These are phyloP conservation scores for Fusarium cicatricum DNA, from an alignment of 2,329 filamentous ascomycete genomes.

Conservation along the genomic window DNA sequence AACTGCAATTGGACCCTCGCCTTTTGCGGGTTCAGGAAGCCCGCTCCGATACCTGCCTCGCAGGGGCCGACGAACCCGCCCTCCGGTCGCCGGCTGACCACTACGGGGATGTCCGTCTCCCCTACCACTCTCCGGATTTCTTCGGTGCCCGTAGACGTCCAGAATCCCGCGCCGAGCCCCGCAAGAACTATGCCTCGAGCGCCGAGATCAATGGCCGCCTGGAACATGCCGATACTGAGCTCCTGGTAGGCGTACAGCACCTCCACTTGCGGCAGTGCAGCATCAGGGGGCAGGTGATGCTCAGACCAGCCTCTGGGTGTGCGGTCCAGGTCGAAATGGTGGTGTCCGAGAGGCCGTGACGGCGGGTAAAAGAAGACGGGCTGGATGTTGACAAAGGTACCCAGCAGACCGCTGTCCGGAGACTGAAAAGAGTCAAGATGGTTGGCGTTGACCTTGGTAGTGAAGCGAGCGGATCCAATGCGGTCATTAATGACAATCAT, in stretches of 20 bases:
- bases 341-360: conserved; percentile 56
- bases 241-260: conserved; percentile 65
- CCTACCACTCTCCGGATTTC: conserved; percentile 55
- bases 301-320: conserved; percentile 17
- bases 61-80: conserved; percentile 60
- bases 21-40: conserved; percentile 65
- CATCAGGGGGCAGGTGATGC: conserved; percentile 13
- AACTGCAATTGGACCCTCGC: conserved; percentile 60
- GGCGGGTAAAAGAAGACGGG: conserved; percentile 69
- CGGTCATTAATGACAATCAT: conserved; percentile 70
- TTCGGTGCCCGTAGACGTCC: conserved; percentile 49
- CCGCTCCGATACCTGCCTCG: conserved; percentile 53
- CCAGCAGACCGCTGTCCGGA: conserved; percentile 64
- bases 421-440: conserved; percentile 69
- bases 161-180: conserved; percentile 62
- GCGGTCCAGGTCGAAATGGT: conserved; percentile 51
- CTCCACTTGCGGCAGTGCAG: conserved; percentile 61
- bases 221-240: conserved; percentile 57
- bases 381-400: conserved; percentile 64
- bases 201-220: conserved; percentile 57
- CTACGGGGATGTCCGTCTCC: conserved; percentile 56
- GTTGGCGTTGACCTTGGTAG: conserved; percentile 70
- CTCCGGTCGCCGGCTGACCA: conserved; percentile 60
- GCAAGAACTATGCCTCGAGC: conserved; percentile 64
- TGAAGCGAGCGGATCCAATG: conserved; percentile 65